Evolutionary conservation across 805 yeast genomes (phyloP).

Genomic region (Candida pseudofarinosa): DNA sequence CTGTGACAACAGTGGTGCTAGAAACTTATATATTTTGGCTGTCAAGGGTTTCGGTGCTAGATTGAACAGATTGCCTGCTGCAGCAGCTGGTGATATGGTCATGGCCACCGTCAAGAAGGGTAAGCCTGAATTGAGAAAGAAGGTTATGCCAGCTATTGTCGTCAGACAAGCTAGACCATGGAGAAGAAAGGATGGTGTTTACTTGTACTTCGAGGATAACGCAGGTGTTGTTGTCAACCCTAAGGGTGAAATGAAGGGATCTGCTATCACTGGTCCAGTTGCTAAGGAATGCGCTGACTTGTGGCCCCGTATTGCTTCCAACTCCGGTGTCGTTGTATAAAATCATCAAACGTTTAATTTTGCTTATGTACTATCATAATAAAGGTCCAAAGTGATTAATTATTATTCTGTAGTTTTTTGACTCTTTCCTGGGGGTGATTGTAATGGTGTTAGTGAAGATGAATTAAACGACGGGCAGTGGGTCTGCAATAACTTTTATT

Average conservation of each 20-base stretch:
- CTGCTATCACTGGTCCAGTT: constrained; percentile 99
- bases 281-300: constrained; percentile 99
- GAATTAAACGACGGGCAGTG: too few species aligned
- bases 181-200: constrained; percentile 99
- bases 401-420: neutral
- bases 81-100: constrained; percentile 99
- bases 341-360: neutral
- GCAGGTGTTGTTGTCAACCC: constrained; percentile 99
- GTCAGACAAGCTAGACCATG: constrained; percentile 99
- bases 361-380: neutral
- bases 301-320: constrained; percentile 99
- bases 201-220: constrained; percentile 99
- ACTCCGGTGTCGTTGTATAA: constrained; percentile 99
- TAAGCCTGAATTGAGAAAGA: constrained; percentile 99
- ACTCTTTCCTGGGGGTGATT: neutral
- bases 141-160: constrained; percentile 99
- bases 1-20: constrained; percentile 99
- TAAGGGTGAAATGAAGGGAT: constrained; percentile 99
- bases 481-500: too few species aligned
- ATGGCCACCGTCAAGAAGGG: constrained; percentile 99
- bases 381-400: neutral
- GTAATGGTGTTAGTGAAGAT: too few species aligned
- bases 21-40: constrained; percentile 97
- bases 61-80: constrained; percentile 99
- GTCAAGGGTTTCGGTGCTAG: constrained; percentile 99